phyloP scores from a whole-genome alignment of 2,329 filamentous ascomycete genomes.

The Sporothrix curviconia region DNA sequence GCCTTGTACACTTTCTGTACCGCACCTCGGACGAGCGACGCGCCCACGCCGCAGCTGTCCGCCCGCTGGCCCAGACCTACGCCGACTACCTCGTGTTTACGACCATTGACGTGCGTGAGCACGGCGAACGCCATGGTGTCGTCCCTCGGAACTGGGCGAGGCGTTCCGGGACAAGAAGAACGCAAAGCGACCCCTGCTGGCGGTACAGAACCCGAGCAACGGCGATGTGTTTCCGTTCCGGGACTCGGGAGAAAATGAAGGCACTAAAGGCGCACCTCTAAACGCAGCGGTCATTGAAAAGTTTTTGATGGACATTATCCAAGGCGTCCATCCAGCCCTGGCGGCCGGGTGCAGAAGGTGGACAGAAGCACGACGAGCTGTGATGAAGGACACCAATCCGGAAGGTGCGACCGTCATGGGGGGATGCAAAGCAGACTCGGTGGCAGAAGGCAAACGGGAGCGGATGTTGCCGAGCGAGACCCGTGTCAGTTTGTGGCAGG shows the following conservation, averaged over 20 bases:
- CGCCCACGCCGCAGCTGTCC: slow-evolving; percentile 31
- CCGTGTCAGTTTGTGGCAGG: no score
- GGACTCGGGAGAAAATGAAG: slow-evolving; percentile 20
- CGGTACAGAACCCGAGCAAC: slow-evolving; percentile 39
- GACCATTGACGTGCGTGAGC: slow-evolving; percentile 40
- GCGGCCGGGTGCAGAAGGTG: slow-evolving; percentile 8
- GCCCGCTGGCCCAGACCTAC: slow-evolving; percentile 38
- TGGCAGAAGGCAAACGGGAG: no score
- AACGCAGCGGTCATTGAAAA: slow-evolving; percentile 31
- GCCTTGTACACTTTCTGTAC: slow-evolving; percentile 31
- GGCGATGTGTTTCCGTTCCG: slow-evolving; percentile 37
- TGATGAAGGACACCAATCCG: no score
- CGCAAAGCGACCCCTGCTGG: slow-evolving; percentile 25
- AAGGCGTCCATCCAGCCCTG: slow-evolving; percentile 36
- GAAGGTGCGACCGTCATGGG: no score
- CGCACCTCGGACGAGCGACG: slow-evolving; percentile 26
- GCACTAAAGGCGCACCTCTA: slow-evolving; percentile 19
- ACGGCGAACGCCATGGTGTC: slow-evolving; percentile 38
- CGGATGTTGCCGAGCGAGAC: no score
- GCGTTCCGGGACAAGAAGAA: background rate
- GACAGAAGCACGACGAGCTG: slow-evolving; percentile 8
- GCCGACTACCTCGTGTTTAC: slow-evolving; percentile 42
- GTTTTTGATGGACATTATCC: slow-evolving; percentile 40
- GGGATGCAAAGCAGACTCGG: no score
- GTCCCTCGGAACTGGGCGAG: slow-evolving; percentile 28